Evolutionary conservation across 2,329 filamentous ascomycete genomes (phyloP), one percentile per base, ranked within the genome.

Genomic region (Diplodia seriata): DNA sequence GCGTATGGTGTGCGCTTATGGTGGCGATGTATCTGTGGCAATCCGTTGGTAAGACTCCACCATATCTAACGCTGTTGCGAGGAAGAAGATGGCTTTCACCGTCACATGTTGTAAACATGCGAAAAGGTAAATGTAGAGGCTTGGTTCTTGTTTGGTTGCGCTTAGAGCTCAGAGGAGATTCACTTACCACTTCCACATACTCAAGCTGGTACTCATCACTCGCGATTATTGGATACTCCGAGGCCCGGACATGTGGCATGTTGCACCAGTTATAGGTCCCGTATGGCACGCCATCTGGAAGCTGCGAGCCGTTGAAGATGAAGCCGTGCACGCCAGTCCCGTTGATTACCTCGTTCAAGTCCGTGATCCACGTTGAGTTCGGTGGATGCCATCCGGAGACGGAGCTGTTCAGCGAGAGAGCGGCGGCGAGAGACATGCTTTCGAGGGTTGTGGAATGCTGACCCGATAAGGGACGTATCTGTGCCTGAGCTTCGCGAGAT

Each of bases 1-100:
- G 90, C 86, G 76, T 95, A 95, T 0, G 91, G 91, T 0, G 91
- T 95, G 26, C 92, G 87, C 76, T 95, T 95, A 78, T 95, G 92
- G 76, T 95, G 92, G 63, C 92, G 86, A 74, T 95, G 92, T 61
- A 94, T 90, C 84, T 89, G 51, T 6, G 23, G 11, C n/a, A 15
- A 29, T 26, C 4, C 1, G 23, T n/a, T 50, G 57, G 50, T 51
- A n/a, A 31, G 20, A 20, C 23, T 26, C 23, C 23, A 26, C 23
- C 23, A 26, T 26, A 26, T 26, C 23, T 26, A 26, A 26, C 23
- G 23, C 23, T 26, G 23, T 26, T 26, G 23, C 23, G 23, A 26
- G 23, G 23, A 26, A 26, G 23, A 26, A 26, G 23, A 2, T 26
- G 23, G 23, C 23, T 26, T 26, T 26, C 23, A 26, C 23, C 23